phyloP scores from a whole-genome alignment of 371 early-diverging fungal species.

The Mortierella polycephala region DNA sequence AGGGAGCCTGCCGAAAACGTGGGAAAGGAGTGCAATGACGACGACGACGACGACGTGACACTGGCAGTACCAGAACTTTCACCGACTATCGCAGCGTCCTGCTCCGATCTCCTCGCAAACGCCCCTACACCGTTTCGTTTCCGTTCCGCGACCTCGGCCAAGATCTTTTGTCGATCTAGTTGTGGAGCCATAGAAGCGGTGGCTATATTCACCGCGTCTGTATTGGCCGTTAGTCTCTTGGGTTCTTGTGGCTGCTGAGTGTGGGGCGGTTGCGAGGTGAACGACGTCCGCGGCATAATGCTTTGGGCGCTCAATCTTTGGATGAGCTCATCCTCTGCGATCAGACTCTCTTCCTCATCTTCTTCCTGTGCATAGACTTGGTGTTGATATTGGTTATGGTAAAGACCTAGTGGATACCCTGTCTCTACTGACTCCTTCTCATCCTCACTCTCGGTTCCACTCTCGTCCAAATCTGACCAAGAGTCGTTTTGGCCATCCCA shows the following conservation, averaged over 20 bases:
- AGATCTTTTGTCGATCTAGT: constrained; percentile 9
- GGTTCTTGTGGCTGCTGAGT: neutral
- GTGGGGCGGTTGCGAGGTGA: neutral
- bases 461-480: neutral
- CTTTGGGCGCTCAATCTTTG: constrained; percentile 1
- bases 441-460: constrained; percentile 4
- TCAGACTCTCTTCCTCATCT: neutral
- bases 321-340: constrained; percentile 35
- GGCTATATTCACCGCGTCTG: no score
- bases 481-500: constrained; percentile 22
- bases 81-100: neutral
- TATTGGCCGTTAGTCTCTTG: no score
- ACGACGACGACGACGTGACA: no score
- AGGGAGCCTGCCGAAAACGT: no score
- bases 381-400: neutral
- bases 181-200: neutral
- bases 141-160: constrained; percentile 21
- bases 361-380: neutral
- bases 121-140: neutral
- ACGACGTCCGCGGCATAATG: neutral
- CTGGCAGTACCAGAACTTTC: neutral
- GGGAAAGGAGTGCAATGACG: no score
- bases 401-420: neutral
- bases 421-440: neutral
- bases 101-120: constrained; percentile 4